Percentiles rank a stretch among this genome's conserved stretches.
These are phyloP conservation scores for Hemerocallis citrina DNA, from an alignment of 106 monocot species.

Conservation along the genomic window DNA sequence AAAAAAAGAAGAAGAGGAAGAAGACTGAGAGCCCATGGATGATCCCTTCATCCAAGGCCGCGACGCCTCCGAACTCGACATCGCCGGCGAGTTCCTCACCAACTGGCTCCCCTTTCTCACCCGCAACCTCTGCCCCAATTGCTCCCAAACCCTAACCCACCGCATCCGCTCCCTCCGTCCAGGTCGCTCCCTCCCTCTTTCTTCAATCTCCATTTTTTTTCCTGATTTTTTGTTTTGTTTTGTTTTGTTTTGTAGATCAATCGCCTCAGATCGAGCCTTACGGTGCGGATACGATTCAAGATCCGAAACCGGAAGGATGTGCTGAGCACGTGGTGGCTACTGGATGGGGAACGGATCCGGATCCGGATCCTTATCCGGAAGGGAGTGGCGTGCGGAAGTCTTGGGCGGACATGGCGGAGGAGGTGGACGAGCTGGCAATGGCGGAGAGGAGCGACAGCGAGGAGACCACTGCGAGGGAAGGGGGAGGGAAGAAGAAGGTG, in stretches of 20 bases:
- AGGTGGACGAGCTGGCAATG: slow-evolving; percentile 39
- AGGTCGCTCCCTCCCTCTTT: slow-evolving; percentile 11
- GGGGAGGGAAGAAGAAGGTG: slow-evolving; percentile 27
- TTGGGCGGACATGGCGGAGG: slow-evolving; percentile 92
- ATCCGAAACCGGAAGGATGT: slow-evolving; percentile 3
- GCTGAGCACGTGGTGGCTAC: slow-evolving; percentile 7
- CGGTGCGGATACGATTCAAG: background rate
- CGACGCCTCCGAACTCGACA: slow-evolving; percentile 43
- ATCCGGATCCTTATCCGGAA: background rate
- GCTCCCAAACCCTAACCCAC: slow-evolving; percentile 32
- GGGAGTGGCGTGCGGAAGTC: slow-evolving; percentile 38
- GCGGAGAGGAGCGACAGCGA: slow-evolving; percentile 12
- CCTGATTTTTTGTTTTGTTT: background rate
- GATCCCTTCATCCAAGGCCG: slow-evolving; percentile 42
- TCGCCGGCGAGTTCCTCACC: slow-evolving; percentile 78
- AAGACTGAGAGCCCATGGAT: slow-evolving; percentile 15
- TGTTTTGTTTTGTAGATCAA: background rate
- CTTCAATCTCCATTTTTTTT: background rate
- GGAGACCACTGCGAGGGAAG: background rate
- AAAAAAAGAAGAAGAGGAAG: background rate
- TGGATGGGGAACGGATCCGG: slow-evolving; percentile 12
- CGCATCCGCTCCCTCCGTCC: slow-evolving; percentile 58
- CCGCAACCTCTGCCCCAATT: slow-evolving; percentile 52
- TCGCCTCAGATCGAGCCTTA: background rate
- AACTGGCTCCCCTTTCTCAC: slow-evolving; percentile 86